Evolutionary conservation across 2,329 filamentous ascomycete species (phyloP).

Genomic region (Leptodontidium sp.): DNA sequence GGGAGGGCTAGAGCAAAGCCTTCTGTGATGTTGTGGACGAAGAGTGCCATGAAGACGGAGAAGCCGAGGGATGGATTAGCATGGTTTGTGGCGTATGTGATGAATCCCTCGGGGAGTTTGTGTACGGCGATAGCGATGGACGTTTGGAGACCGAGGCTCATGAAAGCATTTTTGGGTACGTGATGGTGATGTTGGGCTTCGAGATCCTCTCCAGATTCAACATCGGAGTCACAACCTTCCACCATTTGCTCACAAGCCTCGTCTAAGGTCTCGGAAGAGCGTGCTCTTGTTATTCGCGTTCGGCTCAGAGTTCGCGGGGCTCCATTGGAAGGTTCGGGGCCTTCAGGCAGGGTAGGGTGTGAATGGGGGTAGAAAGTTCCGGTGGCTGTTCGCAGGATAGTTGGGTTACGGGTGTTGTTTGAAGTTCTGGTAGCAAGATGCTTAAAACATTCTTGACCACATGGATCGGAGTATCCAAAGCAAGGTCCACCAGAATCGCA

Average conservation of each 20-base stretch:
- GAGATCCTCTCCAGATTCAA: slow-evolving; percentile 35
- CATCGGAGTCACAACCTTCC: slow-evolving; percentile 14
- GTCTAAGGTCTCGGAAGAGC: slow-evolving; percentile 22
- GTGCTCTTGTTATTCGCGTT: slow-evolving; percentile 21
- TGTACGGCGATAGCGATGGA: slow-evolving; percentile 94
- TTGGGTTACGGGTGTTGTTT: slow-evolving; percentile 23
- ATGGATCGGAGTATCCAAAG: slow-evolving; percentile 71
- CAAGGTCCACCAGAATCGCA: slow-evolving; percentile 69
- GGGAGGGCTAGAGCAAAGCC: slow-evolving; percentile 94
- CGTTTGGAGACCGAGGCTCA: slow-evolving; percentile 95
- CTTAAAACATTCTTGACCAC: slow-evolving; percentile 71
- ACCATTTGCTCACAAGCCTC: slow-evolving; percentile 28
- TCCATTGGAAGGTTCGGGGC: neutral
- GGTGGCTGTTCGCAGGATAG: slow-evolving; percentile 29
- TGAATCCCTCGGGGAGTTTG: slow-evolving; percentile 87
- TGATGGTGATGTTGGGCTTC: slow-evolving; percentile 80
- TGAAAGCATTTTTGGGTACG: slow-evolving; percentile 90
- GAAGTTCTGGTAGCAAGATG: slow-evolving; percentile 55
- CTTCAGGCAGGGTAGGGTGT: slow-evolving; percentile 3
- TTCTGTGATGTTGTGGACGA: slow-evolving; percentile 98
- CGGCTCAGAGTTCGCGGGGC: slow-evolving; percentile 1
- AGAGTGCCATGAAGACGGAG: slow-evolving; percentile 92
- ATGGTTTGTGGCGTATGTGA: slow-evolving; percentile 97
- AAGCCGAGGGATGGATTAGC: slow-evolving; percentile 89
- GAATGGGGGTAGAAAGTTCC: slow-evolving; percentile 26